phyloP scores from a whole-genome alignment of 2,329 filamentous ascomycete species.

The Rhynchosporium agropyri region DNA sequence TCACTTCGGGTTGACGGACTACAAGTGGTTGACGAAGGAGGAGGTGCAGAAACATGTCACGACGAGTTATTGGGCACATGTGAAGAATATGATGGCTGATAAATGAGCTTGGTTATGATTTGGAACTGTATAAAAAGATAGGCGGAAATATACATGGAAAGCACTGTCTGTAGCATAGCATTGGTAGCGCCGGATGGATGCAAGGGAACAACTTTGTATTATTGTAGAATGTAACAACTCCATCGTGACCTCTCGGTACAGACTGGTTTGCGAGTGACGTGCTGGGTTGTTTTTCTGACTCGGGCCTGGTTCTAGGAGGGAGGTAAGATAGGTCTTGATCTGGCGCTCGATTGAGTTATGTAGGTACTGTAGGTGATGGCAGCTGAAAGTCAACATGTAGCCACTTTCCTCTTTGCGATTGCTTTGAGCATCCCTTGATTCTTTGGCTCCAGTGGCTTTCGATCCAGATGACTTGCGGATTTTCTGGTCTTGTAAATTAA shows the following conservation, averaged over 20 bases:
- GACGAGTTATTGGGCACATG: constrained; percentile 69
- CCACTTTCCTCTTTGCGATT: too few species aligned
- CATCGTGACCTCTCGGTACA: background rate
- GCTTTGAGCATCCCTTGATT: too few species aligned
- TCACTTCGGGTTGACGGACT: constrained; percentile 73
- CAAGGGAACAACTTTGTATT: constrained; percentile 14
- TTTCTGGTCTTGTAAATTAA: too few species aligned
- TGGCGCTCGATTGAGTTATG: too few species aligned
- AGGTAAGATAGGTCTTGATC: too few species aligned
- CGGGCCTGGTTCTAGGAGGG: too few species aligned
- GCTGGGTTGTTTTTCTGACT: too few species aligned
- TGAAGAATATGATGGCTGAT: constrained; percentile 83
- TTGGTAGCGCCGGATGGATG: constrained; percentile 16
- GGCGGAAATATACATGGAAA: constrained; percentile 14
- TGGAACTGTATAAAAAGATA: constrained; percentile 5
- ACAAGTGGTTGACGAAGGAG: constrained; percentile 89
- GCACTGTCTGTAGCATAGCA: constrained; percentile 21
- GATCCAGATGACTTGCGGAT: too few species aligned
- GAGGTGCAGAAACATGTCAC: constrained; percentile 74
- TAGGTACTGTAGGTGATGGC: too few species aligned
- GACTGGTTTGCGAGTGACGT: background rate
- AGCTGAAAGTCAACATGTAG: too few species aligned
- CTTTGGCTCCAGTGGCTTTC: too few species aligned
- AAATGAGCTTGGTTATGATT: constrained; percentile 55
- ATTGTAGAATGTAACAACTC: constrained; percentile 29